Conservation (phyloP, 1,284 basidiomycete species). For the Ceratobasidium sp. region DNA sequence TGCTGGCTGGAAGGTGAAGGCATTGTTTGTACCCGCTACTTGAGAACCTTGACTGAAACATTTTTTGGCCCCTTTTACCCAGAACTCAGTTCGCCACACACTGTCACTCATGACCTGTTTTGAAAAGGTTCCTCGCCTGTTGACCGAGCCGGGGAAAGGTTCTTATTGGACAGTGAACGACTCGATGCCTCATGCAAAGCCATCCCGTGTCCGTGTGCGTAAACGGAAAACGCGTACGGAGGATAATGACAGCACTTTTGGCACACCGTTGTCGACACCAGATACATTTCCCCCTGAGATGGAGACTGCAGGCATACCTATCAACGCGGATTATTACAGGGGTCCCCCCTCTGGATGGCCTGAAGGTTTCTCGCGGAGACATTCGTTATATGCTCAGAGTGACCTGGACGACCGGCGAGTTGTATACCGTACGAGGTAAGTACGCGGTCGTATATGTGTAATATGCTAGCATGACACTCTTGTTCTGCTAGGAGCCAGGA, state of each 20-base stretch:
- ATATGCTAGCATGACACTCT: background rate
- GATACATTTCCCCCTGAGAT: slow-evolving; percentile 4
- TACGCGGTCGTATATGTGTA: background rate
- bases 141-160: slow-evolving; percentile 88
- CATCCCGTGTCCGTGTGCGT: slow-evolving; percentile 34
- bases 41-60: background rate
- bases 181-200: slow-evolving; percentile 42
- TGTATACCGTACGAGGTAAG: slow-evolving; percentile 13
- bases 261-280: slow-evolving; percentile 13
- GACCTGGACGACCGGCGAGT: background rate
- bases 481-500: background rate
- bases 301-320: background rate
- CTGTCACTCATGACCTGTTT: slow-evolving; percentile 94
- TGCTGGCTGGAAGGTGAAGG: slow-evolving; percentile 84
- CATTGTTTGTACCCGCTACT: background rate
- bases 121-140: slow-evolving; percentile 88
- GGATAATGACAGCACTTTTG: slow-evolving; percentile 5
- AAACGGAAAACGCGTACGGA: slow-evolving; percentile 36
- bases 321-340: background rate
- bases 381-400: background rate
- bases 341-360: background rate
- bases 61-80: slow-evolving; percentile 13
- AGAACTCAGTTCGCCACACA: slow-evolving; percentile 97
- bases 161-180: slow-evolving; percentile 91
- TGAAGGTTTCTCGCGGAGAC: background rate